Conservation (phyloP, 208 protist genomes). For the Crithidia bombi region DNA sequence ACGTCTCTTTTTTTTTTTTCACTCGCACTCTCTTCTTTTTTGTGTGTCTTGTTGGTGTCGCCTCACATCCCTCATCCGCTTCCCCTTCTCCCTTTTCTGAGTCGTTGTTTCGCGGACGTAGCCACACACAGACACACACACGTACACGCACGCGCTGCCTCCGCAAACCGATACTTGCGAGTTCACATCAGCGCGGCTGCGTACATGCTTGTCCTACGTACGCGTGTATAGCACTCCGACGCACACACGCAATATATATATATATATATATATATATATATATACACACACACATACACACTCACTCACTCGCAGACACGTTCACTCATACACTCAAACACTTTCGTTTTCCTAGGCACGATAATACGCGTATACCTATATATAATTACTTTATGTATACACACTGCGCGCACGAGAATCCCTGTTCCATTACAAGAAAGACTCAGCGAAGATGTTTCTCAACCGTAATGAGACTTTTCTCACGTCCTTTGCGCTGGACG, state of each 20-base stretch:
- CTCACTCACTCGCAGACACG: background rate
- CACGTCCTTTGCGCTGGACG: slow-evolving; percentile 34
- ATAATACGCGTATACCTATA: background rate
- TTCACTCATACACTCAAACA: too few relatives aligned
- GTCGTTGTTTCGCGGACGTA: too few relatives aligned
- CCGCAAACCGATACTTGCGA: too few relatives aligned
- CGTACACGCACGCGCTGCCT: background rate
- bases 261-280: slow-evolving; percentile 11
- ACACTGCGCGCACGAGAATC: background rate
- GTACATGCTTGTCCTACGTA: too few relatives aligned
- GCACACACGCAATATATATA: background rate
- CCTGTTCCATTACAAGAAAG: background rate
- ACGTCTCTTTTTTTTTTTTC: too few relatives aligned
- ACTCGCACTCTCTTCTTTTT: too few relatives aligned
- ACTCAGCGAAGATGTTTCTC: slow-evolving; percentile 19
- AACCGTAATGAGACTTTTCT: slow-evolving; percentile 32
- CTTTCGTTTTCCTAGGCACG: too few relatives aligned
- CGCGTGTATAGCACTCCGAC: too few relatives aligned
- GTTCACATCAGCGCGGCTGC: too few relatives aligned
- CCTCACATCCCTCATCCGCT: too few relatives aligned
- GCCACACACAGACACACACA: background rate
- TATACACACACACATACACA: background rate
- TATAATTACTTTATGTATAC: background rate
- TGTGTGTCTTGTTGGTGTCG: too few relatives aligned
- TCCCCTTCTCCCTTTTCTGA: too few relatives aligned